A percentile compares a stretch with the other conserved stretches of the same genome.
These are phyloP conservation scores for Neolentinus lepideus DNA, from an alignment of 1,284 basidiomycete genomes.

Conservation along the genomic window DNA sequence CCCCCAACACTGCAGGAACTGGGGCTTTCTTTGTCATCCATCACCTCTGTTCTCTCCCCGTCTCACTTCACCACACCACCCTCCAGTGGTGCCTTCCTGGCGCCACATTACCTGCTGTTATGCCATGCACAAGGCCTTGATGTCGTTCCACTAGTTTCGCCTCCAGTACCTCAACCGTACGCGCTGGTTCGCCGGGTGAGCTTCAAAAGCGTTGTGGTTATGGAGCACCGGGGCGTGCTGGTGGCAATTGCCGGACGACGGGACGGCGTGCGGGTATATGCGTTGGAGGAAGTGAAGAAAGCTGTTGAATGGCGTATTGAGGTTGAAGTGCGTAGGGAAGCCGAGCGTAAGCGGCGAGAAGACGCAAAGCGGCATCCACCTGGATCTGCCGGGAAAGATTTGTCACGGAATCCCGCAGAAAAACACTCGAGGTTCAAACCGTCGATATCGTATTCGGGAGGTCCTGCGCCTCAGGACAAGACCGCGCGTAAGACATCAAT, in stretches of 20 bases:
- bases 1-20: conserved; percentile 68
- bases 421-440: neutral
- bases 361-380: conserved; percentile 43
- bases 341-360: conserved; percentile 59
- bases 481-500: conserved; percentile 11
- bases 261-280: conserved; percentile 79
- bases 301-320: conserved; percentile 82
- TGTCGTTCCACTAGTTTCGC: conserved; percentile 65
- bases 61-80: conserved; percentile 74
- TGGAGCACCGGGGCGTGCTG: conserved; percentile 80
- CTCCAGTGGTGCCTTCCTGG: conserved; percentile 65
- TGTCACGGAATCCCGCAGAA: conserved; percentile 25
- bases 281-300: conserved; percentile 74
- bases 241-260: conserved; percentile 78
- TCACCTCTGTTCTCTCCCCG: conserved; percentile 62
- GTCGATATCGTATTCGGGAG: neutral
- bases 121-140: conserved; percentile 79
- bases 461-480: neutral
- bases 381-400: conserved; percentile 9
- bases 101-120: conserved; percentile 73
- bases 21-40: conserved; percentile 57
- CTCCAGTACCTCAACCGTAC: conserved; percentile 68
- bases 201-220: conserved; percentile 80
- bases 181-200: conserved; percentile 70
- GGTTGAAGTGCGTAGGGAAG: conserved; percentile 66